Percentiles rank a stretch among this genome's conserved stretches.
Evolutionary conservation across 495 filamentous ascomycete genomes (phyloP).

Genomic region (Pyrenula aspistea): DNA sequence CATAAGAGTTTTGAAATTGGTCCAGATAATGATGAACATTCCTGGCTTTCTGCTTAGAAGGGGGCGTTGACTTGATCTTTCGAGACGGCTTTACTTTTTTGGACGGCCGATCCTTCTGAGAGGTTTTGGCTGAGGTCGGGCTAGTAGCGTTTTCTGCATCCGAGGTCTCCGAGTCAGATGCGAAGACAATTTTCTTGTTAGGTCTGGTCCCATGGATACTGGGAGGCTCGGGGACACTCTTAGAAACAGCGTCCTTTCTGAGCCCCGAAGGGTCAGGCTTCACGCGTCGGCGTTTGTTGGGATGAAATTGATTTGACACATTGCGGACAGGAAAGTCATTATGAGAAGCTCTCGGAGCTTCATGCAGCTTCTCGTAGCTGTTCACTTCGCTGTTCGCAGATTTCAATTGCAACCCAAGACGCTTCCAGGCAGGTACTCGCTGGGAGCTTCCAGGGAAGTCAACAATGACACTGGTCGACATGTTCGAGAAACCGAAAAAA

Average conservation of each 20-base stretch:
- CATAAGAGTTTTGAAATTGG: conserved; percentile 38
- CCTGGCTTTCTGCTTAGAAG: conserved; percentile 11
- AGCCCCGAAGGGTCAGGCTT: too few species aligned
- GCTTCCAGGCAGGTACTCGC: conserved; percentile 64
- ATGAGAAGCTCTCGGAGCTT: too few species aligned
- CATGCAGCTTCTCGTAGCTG: too few species aligned
- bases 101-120: neutral
- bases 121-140: neutral
- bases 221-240: too few species aligned
- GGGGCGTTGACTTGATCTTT: conserved; percentile 1
- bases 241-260: too few species aligned
- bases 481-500: too few species aligned
- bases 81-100: neutral
- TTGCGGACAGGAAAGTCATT: too few species aligned
- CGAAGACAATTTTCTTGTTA: neutral
- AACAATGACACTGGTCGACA: too few species aligned
- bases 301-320: neutral
- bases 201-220: neutral
- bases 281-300: neutral
- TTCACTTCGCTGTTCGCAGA: conserved; percentile 33
- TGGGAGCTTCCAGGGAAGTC: too few species aligned
- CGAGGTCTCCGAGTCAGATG: neutral
- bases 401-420: conserved; percentile 66
- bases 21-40: conserved; percentile 46
- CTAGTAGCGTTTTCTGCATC: neutral